phyloP scores from a whole-genome alignment of 352 stramenopile species.

The Phytophthora ramorum region DNA sequence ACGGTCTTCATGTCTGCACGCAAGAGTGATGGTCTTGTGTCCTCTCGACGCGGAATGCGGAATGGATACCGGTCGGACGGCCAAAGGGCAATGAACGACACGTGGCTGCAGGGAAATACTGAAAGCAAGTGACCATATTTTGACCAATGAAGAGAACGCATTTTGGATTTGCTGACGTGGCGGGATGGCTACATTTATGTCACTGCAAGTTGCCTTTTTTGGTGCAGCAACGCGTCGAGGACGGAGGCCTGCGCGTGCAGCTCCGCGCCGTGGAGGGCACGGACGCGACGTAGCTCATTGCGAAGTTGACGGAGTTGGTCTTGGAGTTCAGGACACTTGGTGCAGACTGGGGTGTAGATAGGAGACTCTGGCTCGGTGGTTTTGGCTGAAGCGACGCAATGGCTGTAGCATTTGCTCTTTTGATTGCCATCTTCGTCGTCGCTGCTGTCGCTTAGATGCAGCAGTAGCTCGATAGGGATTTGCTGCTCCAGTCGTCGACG shows the following conservation, averaged over 20 bases:
- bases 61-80: slow-evolving; percentile 16
- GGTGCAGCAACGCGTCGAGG: slow-evolving; percentile 23
- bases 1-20: slow-evolving; percentile 32
- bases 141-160: slow-evolving; percentile 18
- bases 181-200: slow-evolving; percentile 31
- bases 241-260: slow-evolving; percentile 42
- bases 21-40: slow-evolving; percentile 38
- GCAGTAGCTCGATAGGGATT: slow-evolving; percentile 28
- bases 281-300: slow-evolving; percentile 35
- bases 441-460: slow-evolving; percentile 30
- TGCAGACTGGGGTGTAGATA: slow-evolving; percentile 9
- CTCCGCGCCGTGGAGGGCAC: slow-evolving; percentile 41
- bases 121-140: slow-evolving; percentile 12
- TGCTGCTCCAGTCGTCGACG: slow-evolving; percentile 13
- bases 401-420: slow-evolving; percentile 4
- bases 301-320: slow-evolving; percentile 27
- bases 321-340: slow-evolving; percentile 30
- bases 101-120: slow-evolving; percentile 29
- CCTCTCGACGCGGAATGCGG: slow-evolving; percentile 27
- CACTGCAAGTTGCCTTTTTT: slow-evolving; percentile 21
- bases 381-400: neutral
- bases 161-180: slow-evolving; percentile 27
- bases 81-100: slow-evolving; percentile 27
- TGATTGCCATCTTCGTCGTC: slow-evolving; percentile 32
- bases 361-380: slow-evolving; percentile 3